Evolutionary conservation across 441 rosid species (phyloP), one percentile per base, ranked within the genome.

Genomic region (Eutrema salsugineum): DNA sequence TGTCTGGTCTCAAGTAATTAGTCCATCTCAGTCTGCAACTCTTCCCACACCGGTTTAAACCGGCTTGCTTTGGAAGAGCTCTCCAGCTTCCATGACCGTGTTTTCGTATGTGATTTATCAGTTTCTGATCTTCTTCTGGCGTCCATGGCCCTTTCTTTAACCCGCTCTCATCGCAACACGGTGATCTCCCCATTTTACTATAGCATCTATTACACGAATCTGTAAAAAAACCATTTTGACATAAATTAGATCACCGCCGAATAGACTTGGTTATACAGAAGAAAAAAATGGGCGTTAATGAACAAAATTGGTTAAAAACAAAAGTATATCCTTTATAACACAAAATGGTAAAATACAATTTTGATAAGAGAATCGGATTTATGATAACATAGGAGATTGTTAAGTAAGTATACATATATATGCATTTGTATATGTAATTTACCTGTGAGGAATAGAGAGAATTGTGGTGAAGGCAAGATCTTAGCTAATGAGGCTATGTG

Each of bases 111-210:
- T 77, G 71, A 50, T 64, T 73, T 10, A 79, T 67, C 58, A 83
- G 83, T 70, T 67, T 83, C 62, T 58, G 42, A 67, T 80, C 86
- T 50, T 83, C 86, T 39, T 83, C 86, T 11, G 82, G 83, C 9
- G 86, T 80, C 86, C 86, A 83, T 56, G 87, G 87, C 43, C 87
- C 86, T 69, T 79, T 83, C 69, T 79, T 83, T 67, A 79, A 28
- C 30, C 74, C 73, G 0, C 22, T 74, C 46, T 71, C 82, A 19
- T 81, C 74, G 48, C 77, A 76, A 42, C 76, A 64, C 0, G 81
- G 72, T 60, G 79, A 78, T 59, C 79, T 68, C 30, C 65, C 78
- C 84, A 72, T 78, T 57, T 44, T 57, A 0, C 10, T 27, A 36
- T 6, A 38, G 14, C 66, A 69, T 68, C 16, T 54, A 46, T 16